These are phyloP conservation scores for Melastoma candidum DNA, from an alignment of 441 rosid species.

Conservation along the genomic window DNA sequence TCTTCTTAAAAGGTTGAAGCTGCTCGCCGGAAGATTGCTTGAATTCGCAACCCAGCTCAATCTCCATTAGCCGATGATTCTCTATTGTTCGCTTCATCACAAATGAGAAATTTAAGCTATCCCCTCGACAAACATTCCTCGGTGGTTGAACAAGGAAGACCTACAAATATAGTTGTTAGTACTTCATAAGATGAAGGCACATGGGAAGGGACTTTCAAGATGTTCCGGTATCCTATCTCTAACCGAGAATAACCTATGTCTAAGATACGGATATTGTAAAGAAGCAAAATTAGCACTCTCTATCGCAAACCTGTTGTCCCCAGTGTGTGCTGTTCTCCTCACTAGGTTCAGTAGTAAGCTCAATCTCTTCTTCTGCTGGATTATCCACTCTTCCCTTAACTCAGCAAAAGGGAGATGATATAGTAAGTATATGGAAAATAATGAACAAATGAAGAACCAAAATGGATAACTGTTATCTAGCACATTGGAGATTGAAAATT, in stretches of 20 bases:
- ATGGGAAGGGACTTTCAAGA: neutral
- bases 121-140: slow-evolving; percentile 44
- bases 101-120: slow-evolving; percentile 46
- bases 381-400: slow-evolving; percentile 70
- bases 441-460: neutral
- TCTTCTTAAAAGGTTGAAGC: slow-evolving; percentile 39
- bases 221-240: too few species aligned
- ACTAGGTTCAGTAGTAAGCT: slow-evolving; percentile 90
- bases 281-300: too few species aligned
- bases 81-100: slow-evolving; percentile 76
- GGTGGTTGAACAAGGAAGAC: slow-evolving; percentile 68
- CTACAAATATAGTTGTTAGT: slow-evolving; percentile 27
- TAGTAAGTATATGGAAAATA: slow-evolving; percentile 8
- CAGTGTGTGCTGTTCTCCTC: slow-evolving; percentile 72
- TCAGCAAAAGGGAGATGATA: slow-evolving; percentile 12
- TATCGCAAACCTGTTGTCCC: slow-evolving; percentile 81
- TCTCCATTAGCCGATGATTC: slow-evolving; percentile 87
- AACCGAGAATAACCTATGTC: too few species aligned
- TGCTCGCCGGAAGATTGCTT: slow-evolving; percentile 39
- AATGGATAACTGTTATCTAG: too few species aligned
- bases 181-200: slow-evolving; percentile 6
- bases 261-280: too few species aligned
- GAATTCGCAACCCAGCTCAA: slow-evolving; percentile 56
- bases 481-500: too few species aligned
- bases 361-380: slow-evolving; percentile 61